Base-by-base conservation (phyloP, 768 basidiomycete genomes). In the Hemileccinum impolitum region DNA sequence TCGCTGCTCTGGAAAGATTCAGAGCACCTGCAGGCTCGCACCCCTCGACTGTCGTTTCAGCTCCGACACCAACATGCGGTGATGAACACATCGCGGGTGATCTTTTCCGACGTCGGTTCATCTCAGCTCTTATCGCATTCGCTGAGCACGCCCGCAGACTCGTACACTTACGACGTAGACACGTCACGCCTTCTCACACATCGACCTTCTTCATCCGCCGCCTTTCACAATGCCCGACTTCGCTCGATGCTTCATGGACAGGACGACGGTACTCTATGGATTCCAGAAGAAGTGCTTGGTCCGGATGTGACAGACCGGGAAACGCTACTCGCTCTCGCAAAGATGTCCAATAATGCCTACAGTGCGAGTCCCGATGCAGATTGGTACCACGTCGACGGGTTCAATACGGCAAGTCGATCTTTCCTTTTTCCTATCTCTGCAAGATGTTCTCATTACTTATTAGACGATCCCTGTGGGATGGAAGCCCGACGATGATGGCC, bases 261-360 rank as follows among this genome's bases (percentile, higher is more conserved):
- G 63, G 73, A 61, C 43, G 68, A 70, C 14, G 53, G 62, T 3
- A 46, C 81, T 23, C 61, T 71, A 10, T 95, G 94, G 93, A 70
- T 81, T 13, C 77, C 81, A 39, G 74, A 75, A 19, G 78, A 87
- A 31, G 75, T 89, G 0, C 59, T 63, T 6, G 84, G 78, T 1
- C 94, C 94, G 2, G 85, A 96, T 59, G 76, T 88, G 4, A 71
- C 73, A 15, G 81, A 84, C 58, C 78, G 87, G 30, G 77, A 84
- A 57, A 87, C 90, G 1, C 66, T 97, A 7, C 75, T 84, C 12
- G 71, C 80, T 23, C 74, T 97, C 14, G 93, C 90, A 17, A 92
- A 88, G 79, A 97, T 98, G 89, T 81, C 87, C 11, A 81, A 75
- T 49, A 92, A 96, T 62, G 84, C 94, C 3, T 97, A 97, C 62